These are phyloP conservation scores for Begonia fuchsioides DNA, from an alignment of 306 rosid genomes.

Conservation along the genomic window DNA sequence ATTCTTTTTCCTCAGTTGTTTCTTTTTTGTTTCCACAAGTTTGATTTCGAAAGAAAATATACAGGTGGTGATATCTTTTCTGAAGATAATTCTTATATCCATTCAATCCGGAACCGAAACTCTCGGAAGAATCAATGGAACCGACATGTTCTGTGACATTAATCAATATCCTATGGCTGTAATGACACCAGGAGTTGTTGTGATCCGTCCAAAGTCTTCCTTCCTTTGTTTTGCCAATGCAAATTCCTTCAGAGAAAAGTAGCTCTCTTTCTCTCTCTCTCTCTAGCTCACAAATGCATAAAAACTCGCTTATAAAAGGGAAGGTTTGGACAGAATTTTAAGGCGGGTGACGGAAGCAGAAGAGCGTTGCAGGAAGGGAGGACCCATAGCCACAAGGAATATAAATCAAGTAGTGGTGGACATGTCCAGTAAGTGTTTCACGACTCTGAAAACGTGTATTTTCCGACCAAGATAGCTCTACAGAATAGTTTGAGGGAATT, in stretches of 20 bases:
- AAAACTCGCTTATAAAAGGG: no score
- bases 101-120: conserved; percentile 60
- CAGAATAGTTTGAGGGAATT: no score
- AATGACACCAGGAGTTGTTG: conserved; percentile 41
- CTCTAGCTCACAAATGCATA: background rate
- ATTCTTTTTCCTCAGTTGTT: no score
- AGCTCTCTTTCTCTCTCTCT: background rate
- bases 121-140: conserved; percentile 68
- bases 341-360: conserved; percentile 36
- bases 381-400: conserved; percentile 4
- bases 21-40: no score
- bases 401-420: conserved; percentile 41
- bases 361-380: conserved; percentile 24
- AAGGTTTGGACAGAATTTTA: conserved; percentile 26
- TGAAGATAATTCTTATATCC: conserved; percentile 48
- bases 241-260: conserved; percentile 54
- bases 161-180: conserved; percentile 72
- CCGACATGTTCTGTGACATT: conserved; percentile 40
- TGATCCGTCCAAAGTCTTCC: conserved; percentile 52
- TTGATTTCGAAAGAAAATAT: no score
- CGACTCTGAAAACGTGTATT: background rate
- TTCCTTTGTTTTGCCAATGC: conserved; percentile 87
- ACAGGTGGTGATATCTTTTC: conserved; percentile 70
- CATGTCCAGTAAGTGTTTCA: conserved; percentile 44
- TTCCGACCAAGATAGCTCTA: no score